These are phyloP conservation scores for Helianthus annuus DNA, from an alignment of 129 eudicot species.

Conservation along the genomic window DNA sequence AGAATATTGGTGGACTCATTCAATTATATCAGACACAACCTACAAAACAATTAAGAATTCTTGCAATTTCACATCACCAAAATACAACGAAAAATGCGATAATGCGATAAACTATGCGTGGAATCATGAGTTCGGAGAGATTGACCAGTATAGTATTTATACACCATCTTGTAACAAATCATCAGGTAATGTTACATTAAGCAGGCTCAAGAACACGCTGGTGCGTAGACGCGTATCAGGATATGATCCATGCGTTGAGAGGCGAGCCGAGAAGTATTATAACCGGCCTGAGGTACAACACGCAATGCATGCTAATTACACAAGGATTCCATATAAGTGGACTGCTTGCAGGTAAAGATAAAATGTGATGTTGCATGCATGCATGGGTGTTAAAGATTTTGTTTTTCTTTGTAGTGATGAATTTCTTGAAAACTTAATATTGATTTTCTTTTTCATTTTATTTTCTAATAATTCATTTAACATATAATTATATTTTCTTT, in stretches of 20 bases:
- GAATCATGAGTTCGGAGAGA: constrained; percentile 54
- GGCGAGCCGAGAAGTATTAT: constrained; percentile 65
- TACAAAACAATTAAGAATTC: constrained; percentile 45
- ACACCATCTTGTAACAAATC: constrained; percentile 56
- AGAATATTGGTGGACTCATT: constrained; percentile 81
- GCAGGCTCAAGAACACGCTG: constrained; percentile 48
- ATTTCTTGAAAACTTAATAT: no score
- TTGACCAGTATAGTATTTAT: constrained; percentile 79
- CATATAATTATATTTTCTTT: no score
- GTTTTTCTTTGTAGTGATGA: no score
- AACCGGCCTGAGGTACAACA: constrained; percentile 78
- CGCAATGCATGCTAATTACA: constrained; percentile 73
- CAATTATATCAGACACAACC: constrained; percentile 68
- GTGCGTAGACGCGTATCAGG: constrained; percentile 47
- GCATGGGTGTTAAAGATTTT: background rate
- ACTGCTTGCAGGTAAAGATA: constrained; percentile 73
- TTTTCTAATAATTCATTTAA: no score
- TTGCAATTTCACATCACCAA: constrained; percentile 53
- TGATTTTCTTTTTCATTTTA: no score
- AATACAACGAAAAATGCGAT: constrained; percentile 46
- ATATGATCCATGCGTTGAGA: constrained; percentile 79
- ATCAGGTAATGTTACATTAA: constrained; percentile 13
- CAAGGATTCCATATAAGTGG: constrained; percentile 69
- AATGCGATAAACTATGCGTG: constrained; percentile 57
- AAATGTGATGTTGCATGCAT: background rate